A percentile compares a stretch with the other conserved stretches of the same genome.
Evolutionary conservation across 805 yeast genomes (phyloP).

Genomic region (Schwanniomyces occidentalis): DNA sequence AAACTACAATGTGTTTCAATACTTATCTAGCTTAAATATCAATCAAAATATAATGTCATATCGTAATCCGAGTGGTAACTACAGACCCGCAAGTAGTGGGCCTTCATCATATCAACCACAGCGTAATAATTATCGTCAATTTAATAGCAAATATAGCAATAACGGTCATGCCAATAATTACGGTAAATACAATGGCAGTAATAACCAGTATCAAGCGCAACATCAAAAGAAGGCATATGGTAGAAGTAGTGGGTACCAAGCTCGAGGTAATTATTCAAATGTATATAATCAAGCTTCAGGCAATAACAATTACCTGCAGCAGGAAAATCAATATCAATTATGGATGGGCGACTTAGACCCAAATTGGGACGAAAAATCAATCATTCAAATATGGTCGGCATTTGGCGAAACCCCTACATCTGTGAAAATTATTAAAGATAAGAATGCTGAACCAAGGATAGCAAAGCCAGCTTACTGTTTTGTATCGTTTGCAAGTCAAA

Average conservation of each 20-base stretch:
- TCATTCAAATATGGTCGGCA: constrained; percentile 67
- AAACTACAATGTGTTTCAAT: too few relatives aligned
- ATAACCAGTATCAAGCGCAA: neutral
- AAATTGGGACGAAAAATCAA: constrained; percentile 71
- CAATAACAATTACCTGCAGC: neutral
- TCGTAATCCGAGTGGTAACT: constrained; percentile 1
- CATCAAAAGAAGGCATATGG: constrained; percentile 8
- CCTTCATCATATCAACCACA: neutral
- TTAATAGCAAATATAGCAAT: neutral
- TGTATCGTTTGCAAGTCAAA: constrained; percentile 64
- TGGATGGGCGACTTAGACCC: constrained; percentile 95
- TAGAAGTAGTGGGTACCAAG: constrained; percentile 2
- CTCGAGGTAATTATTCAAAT: constrained; percentile 4
- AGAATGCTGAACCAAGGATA: constrained; percentile 33
- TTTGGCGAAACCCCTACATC: constrained; percentile 60
- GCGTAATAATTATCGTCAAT: constrained; percentile 1
- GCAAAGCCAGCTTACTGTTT: constrained; percentile 62
- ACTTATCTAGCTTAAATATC: too few relatives aligned
- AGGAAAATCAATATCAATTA: constrained; percentile 37
- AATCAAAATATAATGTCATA: constrained; percentile 1
- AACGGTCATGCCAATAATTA: constrained; percentile 1
- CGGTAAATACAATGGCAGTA: neutral
- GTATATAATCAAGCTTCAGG: constrained; percentile 6
- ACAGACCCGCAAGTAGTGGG: neutral
- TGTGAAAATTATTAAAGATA: constrained; percentile 74